phyloP scores from a whole-genome alignment of 176 grass and related monocot genomes.

The Canna indica region DNA sequence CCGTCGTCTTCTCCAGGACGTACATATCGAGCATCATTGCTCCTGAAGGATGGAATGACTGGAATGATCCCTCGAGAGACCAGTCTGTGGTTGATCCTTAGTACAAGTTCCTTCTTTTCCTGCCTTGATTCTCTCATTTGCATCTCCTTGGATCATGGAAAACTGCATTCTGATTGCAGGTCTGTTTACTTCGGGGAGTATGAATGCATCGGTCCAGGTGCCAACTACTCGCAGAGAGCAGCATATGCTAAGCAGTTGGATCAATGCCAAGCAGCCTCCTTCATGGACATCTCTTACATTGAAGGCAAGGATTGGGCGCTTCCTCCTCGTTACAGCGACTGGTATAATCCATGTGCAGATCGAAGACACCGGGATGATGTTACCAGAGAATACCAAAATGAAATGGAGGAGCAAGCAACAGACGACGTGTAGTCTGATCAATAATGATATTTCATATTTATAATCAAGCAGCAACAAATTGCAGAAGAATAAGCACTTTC shows the following conservation, averaged over 20 bases:
- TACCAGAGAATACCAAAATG: background rate
- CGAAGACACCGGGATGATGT: background rate
- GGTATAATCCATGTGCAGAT: background rate
- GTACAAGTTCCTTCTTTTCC: constrained; percentile 9
- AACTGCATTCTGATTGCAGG: constrained; percentile 8
- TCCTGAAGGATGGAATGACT: constrained; percentile 71
- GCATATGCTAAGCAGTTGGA: constrained; percentile 50
- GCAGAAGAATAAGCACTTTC: too few relatives aligned
- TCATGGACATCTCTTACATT: constrained; percentile 72
- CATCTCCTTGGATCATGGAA: background rate
- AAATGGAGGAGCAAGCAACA: background rate
- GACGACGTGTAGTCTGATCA: background rate
- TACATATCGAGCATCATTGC: constrained; percentile 34
- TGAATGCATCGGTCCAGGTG: constrained; percentile 56
- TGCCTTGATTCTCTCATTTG: background rate
- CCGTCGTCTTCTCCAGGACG: constrained; percentile 54
- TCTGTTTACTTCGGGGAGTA: constrained; percentile 58
- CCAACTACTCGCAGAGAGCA: constrained; percentile 30
- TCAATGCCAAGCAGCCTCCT: constrained; percentile 34
- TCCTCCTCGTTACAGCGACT: constrained; percentile 15
- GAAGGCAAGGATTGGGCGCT: constrained; percentile 44
- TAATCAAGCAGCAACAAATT: too few relatives aligned
- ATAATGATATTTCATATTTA: background rate
- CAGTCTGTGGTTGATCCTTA: constrained; percentile 44
- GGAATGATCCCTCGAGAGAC: constrained; percentile 59